phyloP scores from a whole-genome alignment of 352 stramenopile species.

The Phytophthora capsici region DNA sequence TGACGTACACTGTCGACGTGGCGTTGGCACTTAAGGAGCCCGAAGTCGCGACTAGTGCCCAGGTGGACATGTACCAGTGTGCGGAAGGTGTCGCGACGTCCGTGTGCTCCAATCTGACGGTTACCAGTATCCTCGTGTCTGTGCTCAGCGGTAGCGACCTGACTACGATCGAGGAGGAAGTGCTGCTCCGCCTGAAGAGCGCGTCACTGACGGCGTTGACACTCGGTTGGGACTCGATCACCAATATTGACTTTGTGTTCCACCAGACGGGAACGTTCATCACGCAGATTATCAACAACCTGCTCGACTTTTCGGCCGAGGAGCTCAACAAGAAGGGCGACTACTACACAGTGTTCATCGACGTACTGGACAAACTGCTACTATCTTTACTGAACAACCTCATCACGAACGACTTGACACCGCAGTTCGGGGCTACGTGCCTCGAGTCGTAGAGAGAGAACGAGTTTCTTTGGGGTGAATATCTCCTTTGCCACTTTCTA shows the following conservation, averaged over 20 bases:
- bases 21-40: slow-evolving; percentile 45
- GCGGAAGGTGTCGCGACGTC: slow-evolving; percentile 31
- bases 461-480: background rate
- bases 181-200: slow-evolving; percentile 39
- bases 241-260: slow-evolving; percentile 59
- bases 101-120: slow-evolving; percentile 56
- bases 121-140: slow-evolving; percentile 49
- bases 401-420: slow-evolving; percentile 43
- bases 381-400: slow-evolving; percentile 63
- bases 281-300: slow-evolving; percentile 49
- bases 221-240: slow-evolving; percentile 55
- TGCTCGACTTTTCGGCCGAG: slow-evolving; percentile 55
- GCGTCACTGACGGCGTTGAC: slow-evolving; percentile 42
- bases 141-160: slow-evolving; percentile 47
- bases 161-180: slow-evolving; percentile 33
- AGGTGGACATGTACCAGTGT: slow-evolving; percentile 54
- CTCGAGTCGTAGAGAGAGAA: slow-evolving; percentile 24
- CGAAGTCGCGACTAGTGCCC: slow-evolving; percentile 32
- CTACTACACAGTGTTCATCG: slow-evolving; percentile 56
- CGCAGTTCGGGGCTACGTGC: slow-evolving; percentile 56
- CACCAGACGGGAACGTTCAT: slow-evolving; percentile 46
- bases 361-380: slow-evolving; percentile 43
- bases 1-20: slow-evolving; percentile 45
- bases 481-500: slow-evolving; percentile 16
- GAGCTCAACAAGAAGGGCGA: slow-evolving; percentile 74